phyloP scores from a whole-genome alignment of 179 eudicot species.

The Silene vulgaris region DNA sequence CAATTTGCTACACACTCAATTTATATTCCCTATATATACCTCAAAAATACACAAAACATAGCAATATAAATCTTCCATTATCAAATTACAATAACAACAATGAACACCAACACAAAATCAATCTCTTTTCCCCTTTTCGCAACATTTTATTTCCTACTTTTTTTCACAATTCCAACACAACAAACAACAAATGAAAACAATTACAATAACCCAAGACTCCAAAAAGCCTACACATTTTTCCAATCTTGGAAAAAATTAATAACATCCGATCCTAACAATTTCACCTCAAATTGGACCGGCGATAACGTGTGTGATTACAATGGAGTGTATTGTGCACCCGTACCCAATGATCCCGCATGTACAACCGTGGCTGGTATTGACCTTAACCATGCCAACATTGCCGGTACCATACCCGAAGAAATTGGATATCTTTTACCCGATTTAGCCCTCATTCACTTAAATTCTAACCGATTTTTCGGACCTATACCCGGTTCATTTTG shows the following conservation, averaged over 20 bases:
- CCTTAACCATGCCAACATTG: conserved; percentile 47
- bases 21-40: background rate
- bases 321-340: conserved; percentile 49
- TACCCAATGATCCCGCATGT: conserved; percentile 32
- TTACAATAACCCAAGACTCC: conserved; percentile 35
- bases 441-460: conserved; percentile 48
- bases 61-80: background rate
- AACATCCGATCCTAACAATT: conserved; percentile 43
- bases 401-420: conserved; percentile 40
- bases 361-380: conserved; percentile 53
- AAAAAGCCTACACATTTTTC: conserved; percentile 40
- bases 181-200: conserved; percentile 19
- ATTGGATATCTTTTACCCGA: conserved; percentile 43
- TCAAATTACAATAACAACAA: background rate
- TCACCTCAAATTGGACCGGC: conserved; percentile 44
- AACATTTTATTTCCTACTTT: conserved; percentile 15
- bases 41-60: background rate
- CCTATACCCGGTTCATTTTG: conserved; percentile 28
- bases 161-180: conserved; percentile 25
- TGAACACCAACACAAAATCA: background rate
- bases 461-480: conserved; percentile 39
- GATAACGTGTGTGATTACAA: conserved; percentile 43
- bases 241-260: conserved; percentile 51
- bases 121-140: background rate
- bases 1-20: background rate